Evolutionary conservation across 2,329 filamentous ascomycete genomes (phyloP).

Genomic region (Cyphellophora europaea): DNA sequence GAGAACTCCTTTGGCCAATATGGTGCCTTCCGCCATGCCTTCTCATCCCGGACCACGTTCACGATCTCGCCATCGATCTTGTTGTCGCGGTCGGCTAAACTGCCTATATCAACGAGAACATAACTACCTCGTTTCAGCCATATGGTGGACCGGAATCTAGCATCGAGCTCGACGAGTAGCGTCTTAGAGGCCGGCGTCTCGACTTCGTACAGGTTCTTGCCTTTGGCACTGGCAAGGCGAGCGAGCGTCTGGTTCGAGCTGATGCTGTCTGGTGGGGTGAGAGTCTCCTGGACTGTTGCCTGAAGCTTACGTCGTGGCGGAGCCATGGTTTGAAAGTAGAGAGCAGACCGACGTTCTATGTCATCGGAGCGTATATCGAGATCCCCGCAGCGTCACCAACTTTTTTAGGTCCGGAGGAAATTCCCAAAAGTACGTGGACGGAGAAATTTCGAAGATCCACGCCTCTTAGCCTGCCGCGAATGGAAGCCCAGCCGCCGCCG

Average conservation of each 20-base stretch:
- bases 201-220: constrained; percentile 82
- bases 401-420: too few relatives aligned
- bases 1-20: constrained; percentile 85
- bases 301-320: constrained; percentile 68
- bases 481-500: too few relatives aligned
- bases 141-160: constrained; percentile 81
- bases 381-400: too few relatives aligned
- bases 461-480: too few relatives aligned
- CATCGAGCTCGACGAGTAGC: constrained; percentile 69
- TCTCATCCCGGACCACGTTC: constrained; percentile 87
- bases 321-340: constrained; percentile 44
- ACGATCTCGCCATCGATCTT: constrained; percentile 82
- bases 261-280: constrained; percentile 48
- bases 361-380: too few relatives aligned
- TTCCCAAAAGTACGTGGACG: too few relatives aligned
- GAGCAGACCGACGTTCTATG: too few relatives aligned
- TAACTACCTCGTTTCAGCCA: constrained; percentile 88
- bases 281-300: constrained; percentile 66
- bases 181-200: constrained; percentile 57
- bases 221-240: constrained; percentile 69
- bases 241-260: constrained; percentile 54
- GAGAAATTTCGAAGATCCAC: too few relatives aligned
- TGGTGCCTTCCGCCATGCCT: constrained; percentile 74
- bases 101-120: constrained; percentile 65
- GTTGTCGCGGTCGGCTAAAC: constrained; percentile 58